Evolutionary conservation across 2,329 filamentous ascomycete species (phyloP).

Genomic region (Aspergillus latus): DNA sequence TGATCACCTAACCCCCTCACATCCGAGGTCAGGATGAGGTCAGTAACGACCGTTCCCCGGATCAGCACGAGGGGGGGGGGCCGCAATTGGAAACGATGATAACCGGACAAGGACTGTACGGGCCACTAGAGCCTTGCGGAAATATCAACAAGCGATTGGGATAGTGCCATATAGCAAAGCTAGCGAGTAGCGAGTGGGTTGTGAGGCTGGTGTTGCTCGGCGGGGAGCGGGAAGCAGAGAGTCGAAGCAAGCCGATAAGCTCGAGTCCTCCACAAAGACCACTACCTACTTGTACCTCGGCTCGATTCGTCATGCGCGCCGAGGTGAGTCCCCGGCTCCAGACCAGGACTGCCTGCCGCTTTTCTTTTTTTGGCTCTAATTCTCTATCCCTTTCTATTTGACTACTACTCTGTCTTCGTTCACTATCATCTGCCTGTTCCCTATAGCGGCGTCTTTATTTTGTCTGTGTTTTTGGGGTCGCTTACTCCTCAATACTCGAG

Average conservation of each 20-base stretch:
- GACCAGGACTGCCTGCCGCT: not conserved
- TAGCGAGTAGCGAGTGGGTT: not conserved
- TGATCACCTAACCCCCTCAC: conserved; percentile 10
- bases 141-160: not conserved
- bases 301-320: conserved; percentile 34
- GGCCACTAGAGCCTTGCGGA: not conserved
- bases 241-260: conserved; percentile 16
- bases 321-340: conserved; percentile 27
- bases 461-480: conserved; percentile 9
- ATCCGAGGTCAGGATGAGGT: conserved; percentile 20
- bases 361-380: conserved; percentile 11
- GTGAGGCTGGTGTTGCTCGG: conserved; percentile 12
- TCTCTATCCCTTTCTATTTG: not conserved
- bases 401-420: conserved; percentile 1
- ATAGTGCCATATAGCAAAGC: not conserved
- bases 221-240: conserved; percentile 20
- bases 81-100: conserved; percentile 2
- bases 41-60: not conserved
- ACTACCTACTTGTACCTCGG: conserved; percentile 31
- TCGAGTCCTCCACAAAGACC: conserved; percentile 4
- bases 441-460: not conserved
- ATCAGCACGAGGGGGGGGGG: not conserved
- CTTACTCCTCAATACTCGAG: conserved; percentile 3
- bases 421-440: not conserved
- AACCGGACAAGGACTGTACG: not conserved